Percentiles rank a stretch among this genome's conserved stretches.
Evolutionary conservation across 208 protist species (phyloP).

Genomic region (Leishmania tarentolae): DNA sequence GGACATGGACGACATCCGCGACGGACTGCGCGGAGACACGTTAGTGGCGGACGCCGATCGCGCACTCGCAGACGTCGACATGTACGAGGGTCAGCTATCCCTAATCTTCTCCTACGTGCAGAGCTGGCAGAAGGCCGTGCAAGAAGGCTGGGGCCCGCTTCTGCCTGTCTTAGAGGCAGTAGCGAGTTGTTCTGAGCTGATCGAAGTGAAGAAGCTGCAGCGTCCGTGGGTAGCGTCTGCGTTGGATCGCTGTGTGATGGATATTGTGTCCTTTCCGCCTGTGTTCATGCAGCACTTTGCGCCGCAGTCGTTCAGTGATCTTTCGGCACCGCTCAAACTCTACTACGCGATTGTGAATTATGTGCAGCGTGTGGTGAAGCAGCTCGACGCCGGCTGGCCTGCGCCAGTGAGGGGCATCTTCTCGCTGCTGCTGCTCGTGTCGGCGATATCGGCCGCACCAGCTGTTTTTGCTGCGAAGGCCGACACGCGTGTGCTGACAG

Average conservation of each 20-base stretch:
- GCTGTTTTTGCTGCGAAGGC: slow-evolving; percentile 3
- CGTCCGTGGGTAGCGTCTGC: slow-evolving; percentile 51
- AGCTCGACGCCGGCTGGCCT: slow-evolving; percentile 72
- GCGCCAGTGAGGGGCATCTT: slow-evolving; percentile 56
- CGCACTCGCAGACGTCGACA: slow-evolving; percentile 56
- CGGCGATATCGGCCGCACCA: slow-evolving; percentile 23
- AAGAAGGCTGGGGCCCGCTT: slow-evolving; percentile 58
- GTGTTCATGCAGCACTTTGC: slow-evolving; percentile 53
- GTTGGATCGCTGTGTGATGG: slow-evolving; percentile 52
- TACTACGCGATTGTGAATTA: slow-evolving; percentile 75
- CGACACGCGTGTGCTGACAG: slow-evolving; percentile 14
- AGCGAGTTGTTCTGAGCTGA: slow-evolving; percentile 39
- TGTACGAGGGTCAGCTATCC: slow-evolving; percentile 52
- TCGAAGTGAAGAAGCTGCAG: slow-evolving; percentile 67
- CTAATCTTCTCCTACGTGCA: slow-evolving; percentile 47
- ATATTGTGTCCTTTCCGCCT: slow-evolving; percentile 40
- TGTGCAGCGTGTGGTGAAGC: slow-evolving; percentile 57
- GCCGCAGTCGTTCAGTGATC: slow-evolving; percentile 63
- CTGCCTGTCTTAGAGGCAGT: slow-evolving; percentile 39
- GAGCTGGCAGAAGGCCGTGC: slow-evolving; percentile 40
- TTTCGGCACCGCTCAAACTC: slow-evolving; percentile 54
- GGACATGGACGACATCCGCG: slow-evolving; percentile 50
- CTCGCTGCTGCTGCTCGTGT: slow-evolving; percentile 52
- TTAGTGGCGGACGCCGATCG: slow-evolving; percentile 49
- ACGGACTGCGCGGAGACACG: slow-evolving; percentile 29